Evolutionary conservation across 768 basidiomycete species (phyloP), one percentile per base, ranked within the genome.

Genomic region (Amyloporia xantha): DNA sequence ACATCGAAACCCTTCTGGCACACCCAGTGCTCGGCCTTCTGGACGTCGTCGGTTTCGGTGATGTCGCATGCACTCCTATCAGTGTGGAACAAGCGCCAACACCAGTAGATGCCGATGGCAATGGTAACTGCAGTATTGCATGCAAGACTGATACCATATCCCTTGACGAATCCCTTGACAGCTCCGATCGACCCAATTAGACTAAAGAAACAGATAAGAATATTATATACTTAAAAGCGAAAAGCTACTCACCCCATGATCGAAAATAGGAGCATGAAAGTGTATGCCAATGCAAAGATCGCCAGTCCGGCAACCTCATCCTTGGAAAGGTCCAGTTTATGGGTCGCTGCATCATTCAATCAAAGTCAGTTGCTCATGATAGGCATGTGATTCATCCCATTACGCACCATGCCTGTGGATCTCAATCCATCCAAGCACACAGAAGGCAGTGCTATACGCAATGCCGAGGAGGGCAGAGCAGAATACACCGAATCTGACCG

Each of bases 401-500:
- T 7, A 66, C 76, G 38, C 54, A 79, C 77, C 57, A 44, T 73
- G 59, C 42, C 72, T 61, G 21, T 66, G 58, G 41, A 78, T 69
- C 41, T 73, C 61, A 41, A 73, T 59, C 75, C 76, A 82, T 19
- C 71, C 76, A 19, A 66, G 62, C 23, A 68, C 68, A 36, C 72
- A 66, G 21, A 81, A 56, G 45, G 73, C 57, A 1, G 70, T 66
- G 23, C 79, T 78, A 17, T 69, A 66, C 39, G 69, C 50, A 23
- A 73, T 49, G 38, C 68, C 69, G n/a, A 71, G 52, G 51, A 78
- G 58, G 47, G 73, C 68, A 51, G 82, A 61, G 35, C 81, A 76
- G 62, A 81, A 77, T 37, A 82, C 78, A 51, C 81, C 80, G 47
- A 79, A 69, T 56, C 81, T 73, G 61, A 82, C 81, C 24, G 80